Percentiles rank a stretch among this genome's conserved stretches.
phyloP scores from a whole-genome alignment of 2,329 filamentous ascomycete genomes.

The Cladosporium sp. region DNA sequence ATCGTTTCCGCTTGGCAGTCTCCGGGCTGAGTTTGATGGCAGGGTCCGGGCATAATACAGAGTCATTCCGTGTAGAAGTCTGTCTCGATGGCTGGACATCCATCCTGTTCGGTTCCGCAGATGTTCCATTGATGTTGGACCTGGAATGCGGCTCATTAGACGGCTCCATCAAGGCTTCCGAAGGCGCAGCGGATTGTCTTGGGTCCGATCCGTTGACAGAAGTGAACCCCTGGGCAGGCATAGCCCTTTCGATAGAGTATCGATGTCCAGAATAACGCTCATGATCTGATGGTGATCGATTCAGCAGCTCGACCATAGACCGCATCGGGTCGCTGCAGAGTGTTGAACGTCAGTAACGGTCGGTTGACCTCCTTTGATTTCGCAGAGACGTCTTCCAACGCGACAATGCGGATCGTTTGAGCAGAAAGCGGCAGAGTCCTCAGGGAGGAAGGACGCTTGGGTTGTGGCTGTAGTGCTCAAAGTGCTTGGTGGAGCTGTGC shows the following conservation, averaged over 20 bases:
- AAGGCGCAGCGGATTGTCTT: background rate
- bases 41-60: slow-evolving; percentile 11
- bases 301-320: slow-evolving; percentile 14
- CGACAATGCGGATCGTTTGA: background rate
- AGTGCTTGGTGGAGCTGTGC: slow-evolving; percentile 6
- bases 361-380: background rate
- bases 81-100: background rate
- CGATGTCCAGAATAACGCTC: background rate
- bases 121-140: background rate
- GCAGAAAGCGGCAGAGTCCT: background rate
- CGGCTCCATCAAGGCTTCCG: background rate
- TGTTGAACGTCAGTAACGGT: background rate
- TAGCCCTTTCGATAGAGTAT: background rate
- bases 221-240: slow-evolving; percentile 13
- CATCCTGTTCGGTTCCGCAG: background rate
- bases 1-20: slow-evolving; percentile 14
- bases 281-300: slow-evolving; percentile 14
- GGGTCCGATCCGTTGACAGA: slow-evolving; percentile 14
- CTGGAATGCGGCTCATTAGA: background rate
- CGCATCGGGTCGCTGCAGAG: slow-evolving; percentile 7
- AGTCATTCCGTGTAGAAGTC: slow-evolving; percentile 10
- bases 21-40: slow-evolving; percentile 16
- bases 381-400: background rate
- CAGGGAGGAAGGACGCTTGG: slow-evolving; percentile 10
- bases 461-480: slow-evolving; percentile 13